These are phyloP conservation scores for Dactylonectria estremocensis DNA, from an alignment of 2,329 filamentous ascomycete genomes.

Conservation along the genomic window DNA sequence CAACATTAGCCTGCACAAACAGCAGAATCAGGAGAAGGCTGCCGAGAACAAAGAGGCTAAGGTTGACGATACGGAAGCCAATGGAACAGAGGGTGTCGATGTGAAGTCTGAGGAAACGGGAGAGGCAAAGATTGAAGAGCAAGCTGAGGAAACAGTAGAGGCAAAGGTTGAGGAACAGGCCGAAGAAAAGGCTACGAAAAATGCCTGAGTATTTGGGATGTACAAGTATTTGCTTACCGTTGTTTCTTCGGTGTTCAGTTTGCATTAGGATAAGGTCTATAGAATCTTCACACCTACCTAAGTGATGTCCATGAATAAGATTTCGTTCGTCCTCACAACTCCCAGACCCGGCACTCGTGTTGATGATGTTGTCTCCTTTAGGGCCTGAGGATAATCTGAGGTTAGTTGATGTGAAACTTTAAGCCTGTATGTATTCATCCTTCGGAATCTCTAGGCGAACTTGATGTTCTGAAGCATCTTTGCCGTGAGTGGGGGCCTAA, in stretches of 20 bases:
- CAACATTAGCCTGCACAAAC: constrained; percentile 74
- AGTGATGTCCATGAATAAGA: neutral
- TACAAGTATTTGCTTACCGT: constrained; percentile 37
- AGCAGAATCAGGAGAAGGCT: constrained; percentile 58
- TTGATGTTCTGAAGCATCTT: too few species aligned
- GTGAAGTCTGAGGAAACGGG: constrained; percentile 59
- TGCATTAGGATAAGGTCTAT: constrained; percentile 31
- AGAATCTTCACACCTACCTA: neutral
- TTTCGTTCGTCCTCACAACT: constrained; percentile 27
- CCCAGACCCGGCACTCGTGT: neutral
- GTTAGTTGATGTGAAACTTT: too few species aligned
- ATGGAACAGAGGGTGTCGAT: constrained; percentile 47
- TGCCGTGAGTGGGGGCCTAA: too few species aligned
- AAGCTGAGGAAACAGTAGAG: constrained; percentile 48
- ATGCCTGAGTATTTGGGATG: constrained; percentile 39
- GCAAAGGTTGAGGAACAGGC: constrained; percentile 18
- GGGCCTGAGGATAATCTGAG: too few species aligned
- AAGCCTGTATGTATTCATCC: too few species aligned
- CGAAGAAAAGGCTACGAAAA: constrained; percentile 34
- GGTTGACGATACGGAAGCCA: constrained; percentile 41
- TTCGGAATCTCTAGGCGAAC: too few species aligned
- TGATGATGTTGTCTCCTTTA: too few species aligned
- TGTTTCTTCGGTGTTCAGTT: constrained; percentile 40
- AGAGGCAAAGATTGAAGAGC: constrained; percentile 41
- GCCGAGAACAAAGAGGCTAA: constrained; percentile 52